Conservation (phyloP, 306 rosid genomes). For the Erythrophleum fordii region DNA sequence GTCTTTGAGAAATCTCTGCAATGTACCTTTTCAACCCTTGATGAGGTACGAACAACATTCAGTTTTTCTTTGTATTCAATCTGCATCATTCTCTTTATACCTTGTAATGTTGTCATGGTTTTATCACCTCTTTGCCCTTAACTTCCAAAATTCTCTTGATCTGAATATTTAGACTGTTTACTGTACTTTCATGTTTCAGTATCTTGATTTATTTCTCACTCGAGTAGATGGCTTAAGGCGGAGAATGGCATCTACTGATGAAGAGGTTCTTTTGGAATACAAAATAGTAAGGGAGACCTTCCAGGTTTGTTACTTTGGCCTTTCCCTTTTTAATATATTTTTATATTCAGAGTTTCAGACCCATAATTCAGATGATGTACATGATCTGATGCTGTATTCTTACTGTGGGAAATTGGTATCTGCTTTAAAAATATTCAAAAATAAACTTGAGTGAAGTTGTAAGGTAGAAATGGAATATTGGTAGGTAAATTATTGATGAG, state of each 20-base stretch:
- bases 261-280: conserved; percentile 60
- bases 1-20: conserved; percentile 76
- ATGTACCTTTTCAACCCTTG: conserved; percentile 71
- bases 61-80: background rate
- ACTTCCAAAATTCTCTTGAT: conserved; percentile 12
- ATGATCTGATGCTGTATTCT: background rate
- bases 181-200: conserved; percentile 55
- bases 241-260: conserved; percentile 56
- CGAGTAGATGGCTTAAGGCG: conserved; percentile 93
- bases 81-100: background rate
- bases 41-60: conserved; percentile 62
- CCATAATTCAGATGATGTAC: background rate
- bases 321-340: background rate
- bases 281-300: conserved; percentile 71
- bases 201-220: conserved; percentile 85
- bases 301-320: conserved; percentile 60
- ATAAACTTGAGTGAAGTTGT: conserved; percentile 26
- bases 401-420: background rate
- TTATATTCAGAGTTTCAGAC: conserved; percentile 12
- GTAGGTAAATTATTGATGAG: background rate
- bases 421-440: background rate
- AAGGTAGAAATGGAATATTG: background rate
- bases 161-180: conserved; percentile 24
- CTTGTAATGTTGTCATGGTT: conserved; percentile 16
- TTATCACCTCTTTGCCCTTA: background rate